These are phyloP conservation scores for Hypholoma fasciculare DNA, from an alignment of 768 basidiomycete genomes.

Conservation along the genomic window DNA sequence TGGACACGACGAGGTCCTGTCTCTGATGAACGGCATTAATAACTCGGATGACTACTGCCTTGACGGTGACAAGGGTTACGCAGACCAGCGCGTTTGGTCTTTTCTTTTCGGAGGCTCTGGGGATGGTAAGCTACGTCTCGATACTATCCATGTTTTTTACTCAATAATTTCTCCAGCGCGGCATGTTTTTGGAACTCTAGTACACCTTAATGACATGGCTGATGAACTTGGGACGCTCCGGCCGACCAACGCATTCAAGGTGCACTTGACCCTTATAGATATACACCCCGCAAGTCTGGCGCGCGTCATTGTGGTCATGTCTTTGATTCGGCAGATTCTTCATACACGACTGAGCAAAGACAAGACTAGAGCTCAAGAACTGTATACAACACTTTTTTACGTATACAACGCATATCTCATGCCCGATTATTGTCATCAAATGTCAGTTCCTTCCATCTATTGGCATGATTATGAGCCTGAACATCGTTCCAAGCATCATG, in stretches of 20 bases:
- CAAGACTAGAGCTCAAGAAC: background rate
- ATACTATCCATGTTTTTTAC: too few species aligned
- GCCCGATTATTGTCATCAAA: too few species aligned
- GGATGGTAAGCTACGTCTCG: background rate
- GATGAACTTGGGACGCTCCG: background rate
- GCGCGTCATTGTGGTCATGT: background rate
- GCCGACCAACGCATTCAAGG: background rate
- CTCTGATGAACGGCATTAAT: background rate
- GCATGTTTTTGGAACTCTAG: background rate
- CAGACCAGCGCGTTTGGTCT: background rate
- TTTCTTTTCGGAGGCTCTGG: background rate
- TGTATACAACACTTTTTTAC: background rate
- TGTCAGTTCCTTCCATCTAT: too few species aligned
- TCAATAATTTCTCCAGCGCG: background rate
- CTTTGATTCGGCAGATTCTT: background rate
- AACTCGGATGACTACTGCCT: background rate
- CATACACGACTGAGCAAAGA: background rate
- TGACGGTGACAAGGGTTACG: background rate
- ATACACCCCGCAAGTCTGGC: background rate
- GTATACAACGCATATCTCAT: too few species aligned
- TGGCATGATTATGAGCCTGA: too few species aligned
- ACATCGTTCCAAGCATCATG: too few species aligned
- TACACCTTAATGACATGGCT: background rate
- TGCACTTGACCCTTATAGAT: background rate
- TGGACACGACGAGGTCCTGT: background rate